These are phyloP conservation scores for Salvia splendens DNA, from an alignment of 257 asterid species.

Conservation along the genomic window DNA sequence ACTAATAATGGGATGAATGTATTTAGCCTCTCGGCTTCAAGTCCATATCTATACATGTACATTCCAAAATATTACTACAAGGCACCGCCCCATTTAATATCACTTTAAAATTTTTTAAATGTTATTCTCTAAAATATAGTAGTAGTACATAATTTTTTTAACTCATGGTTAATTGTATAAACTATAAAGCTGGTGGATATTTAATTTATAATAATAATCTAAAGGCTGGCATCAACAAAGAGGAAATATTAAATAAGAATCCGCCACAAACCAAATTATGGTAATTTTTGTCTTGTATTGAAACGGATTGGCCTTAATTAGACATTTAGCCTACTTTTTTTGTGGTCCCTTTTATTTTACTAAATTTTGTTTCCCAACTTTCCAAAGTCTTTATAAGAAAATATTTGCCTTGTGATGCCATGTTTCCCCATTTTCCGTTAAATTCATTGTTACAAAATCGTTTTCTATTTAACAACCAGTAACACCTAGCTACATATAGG, in stretches of 20 bases:
- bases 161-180: not conserved
- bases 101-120: not conserved
- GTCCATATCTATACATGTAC: not conserved
- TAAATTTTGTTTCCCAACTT: not conserved
- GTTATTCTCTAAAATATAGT: not conserved
- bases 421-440: slow-evolving; percentile 8
- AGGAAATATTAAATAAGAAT: slow-evolving; percentile 26
- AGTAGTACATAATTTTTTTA: not conserved
- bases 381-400: not conserved
- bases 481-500: not conserved
- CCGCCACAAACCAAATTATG: slow-evolving; percentile 51
- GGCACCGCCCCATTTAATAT: slow-evolving; percentile 36
- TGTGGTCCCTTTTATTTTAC: not conserved
- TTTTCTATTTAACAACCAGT: not conserved
- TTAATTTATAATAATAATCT: not conserved
- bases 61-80: not conserved
- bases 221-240: slow-evolving; percentile 27
- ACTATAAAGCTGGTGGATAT: not conserved
- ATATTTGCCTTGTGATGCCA: slow-evolving; percentile 28
- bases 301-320: slow-evolving; percentile 28
- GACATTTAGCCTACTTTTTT: slow-evolving; percentile 16
- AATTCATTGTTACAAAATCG: not conserved
- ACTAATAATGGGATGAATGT: too few species aligned
- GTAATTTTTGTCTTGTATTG: slow-evolving; percentile 47
- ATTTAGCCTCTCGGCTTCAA: not conserved